Conservation (phyloP, 495 filamentous ascomycete genomes). For the Rostrohypoxylon terebratum region DNA sequence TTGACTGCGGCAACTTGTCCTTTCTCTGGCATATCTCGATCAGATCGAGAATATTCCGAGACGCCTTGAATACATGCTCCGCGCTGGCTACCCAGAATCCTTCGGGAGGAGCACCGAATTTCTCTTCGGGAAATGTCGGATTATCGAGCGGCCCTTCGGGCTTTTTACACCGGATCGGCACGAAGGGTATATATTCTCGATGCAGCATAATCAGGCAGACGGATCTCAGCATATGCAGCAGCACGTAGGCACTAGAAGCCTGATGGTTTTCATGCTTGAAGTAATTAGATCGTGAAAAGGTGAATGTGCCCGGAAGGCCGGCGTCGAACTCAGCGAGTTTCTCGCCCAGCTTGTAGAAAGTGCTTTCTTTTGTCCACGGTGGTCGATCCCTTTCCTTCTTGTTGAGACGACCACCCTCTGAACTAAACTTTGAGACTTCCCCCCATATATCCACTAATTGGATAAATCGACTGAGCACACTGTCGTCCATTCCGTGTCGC, state of each 20-base stretch:
- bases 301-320: constrained; percentile 74
- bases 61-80: constrained; percentile 76
- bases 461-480: constrained; percentile 79
- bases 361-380: constrained; percentile 73
- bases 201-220: constrained; percentile 83
- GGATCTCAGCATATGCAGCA: constrained; percentile 82
- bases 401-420: constrained; percentile 74
- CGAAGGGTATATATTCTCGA: constrained; percentile 83
- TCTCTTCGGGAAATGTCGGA: constrained; percentile 70
- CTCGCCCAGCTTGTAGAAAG: constrained; percentile 68
- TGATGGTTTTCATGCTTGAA: constrained; percentile 82
- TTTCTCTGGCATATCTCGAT: constrained; percentile 73
- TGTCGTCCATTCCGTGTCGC: constrained; percentile 72
- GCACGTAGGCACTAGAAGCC: constrained; percentile 77
- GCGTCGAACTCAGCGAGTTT: constrained; percentile 75
- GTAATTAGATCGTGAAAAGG: constrained; percentile 79
- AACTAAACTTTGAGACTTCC: constrained; percentile 79
- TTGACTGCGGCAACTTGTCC: constrained; percentile 82
- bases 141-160: constrained; percentile 80
- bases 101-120: constrained; percentile 59
- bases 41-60: constrained; percentile 80
- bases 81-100: constrained; percentile 83
- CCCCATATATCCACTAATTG: constrained; percentile 84
- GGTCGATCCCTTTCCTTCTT: constrained; percentile 62
- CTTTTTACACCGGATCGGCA: constrained; percentile 75